Evolutionary conservation across 2,329 filamentous ascomycete species (phyloP).

Genomic region (Ophiocordyceps camponoti-saundersi): DNA sequence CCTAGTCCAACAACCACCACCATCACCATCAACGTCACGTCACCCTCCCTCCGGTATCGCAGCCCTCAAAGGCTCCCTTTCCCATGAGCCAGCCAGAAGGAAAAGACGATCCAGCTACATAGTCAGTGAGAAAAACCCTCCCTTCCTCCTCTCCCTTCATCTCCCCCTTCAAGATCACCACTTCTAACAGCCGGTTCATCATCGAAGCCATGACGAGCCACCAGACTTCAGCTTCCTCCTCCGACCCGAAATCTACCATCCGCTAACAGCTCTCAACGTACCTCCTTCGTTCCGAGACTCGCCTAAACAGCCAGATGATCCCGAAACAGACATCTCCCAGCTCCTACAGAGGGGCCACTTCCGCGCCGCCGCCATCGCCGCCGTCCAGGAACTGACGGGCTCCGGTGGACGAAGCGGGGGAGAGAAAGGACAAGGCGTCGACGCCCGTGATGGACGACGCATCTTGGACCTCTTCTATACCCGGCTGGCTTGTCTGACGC

Average conservation of each 20-base stretch:
- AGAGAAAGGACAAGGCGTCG: conserved; percentile 13
- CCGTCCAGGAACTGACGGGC: conserved; percentile 42
- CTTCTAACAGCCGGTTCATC: not conserved
- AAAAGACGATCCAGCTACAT: no score
- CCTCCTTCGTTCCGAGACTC: conserved; percentile 53
- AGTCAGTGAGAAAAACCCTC: no score
- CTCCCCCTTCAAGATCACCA: no score
- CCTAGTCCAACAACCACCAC: no score
- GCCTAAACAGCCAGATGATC: conserved; percentile 37
- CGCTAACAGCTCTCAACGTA: conserved; percentile 46
- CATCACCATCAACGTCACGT: no score
- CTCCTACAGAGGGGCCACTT: conserved; percentile 63
- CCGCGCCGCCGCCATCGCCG: conserved; percentile 56
- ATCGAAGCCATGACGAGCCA: conserved; percentile 8
- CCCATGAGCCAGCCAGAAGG: no score
- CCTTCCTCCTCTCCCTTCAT: no score
- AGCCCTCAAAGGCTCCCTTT: no score
- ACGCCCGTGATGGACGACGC: conserved; percentile 38
- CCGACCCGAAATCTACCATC: conserved; percentile 67
- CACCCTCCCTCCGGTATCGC: no score
- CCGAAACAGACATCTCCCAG: conserved; percentile 46
- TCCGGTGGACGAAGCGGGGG: conserved; percentile 15
- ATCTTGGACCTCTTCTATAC: conserved; percentile 71
- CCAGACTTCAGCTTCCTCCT: conserved; percentile 73
- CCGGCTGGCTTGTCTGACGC: conserved; percentile 63